Percentiles rank a stretch among this genome's conserved stretches.
phyloP scores from a whole-genome alignment of 306 rosid species.

The Coriaria nepalensis region DNA sequence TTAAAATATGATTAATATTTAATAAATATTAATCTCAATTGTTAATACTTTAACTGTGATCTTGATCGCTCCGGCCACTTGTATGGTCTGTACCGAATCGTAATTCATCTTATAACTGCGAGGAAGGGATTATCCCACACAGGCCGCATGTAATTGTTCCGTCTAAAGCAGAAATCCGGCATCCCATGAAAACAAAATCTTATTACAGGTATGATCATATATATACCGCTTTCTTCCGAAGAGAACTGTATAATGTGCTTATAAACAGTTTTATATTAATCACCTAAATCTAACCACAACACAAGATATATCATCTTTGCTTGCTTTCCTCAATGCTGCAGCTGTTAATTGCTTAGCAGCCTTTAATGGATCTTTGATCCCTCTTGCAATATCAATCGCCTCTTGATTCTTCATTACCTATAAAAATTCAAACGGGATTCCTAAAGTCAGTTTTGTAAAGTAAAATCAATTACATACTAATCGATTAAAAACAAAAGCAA shows the following conservation, averaged over 20 bases:
- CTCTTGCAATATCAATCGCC: constrained; percentile 72
- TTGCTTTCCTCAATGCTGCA: constrained; percentile 70
- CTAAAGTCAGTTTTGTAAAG: no score
- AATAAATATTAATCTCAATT: no score
- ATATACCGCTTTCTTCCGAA: constrained; percentile 7
- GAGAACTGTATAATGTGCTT: no score
- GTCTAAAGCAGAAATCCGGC: constrained; percentile 18
- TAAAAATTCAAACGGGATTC: background rate
- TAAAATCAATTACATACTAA: no score
- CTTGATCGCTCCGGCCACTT: no score
- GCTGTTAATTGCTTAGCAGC: constrained; percentile 70
- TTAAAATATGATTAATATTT: no score
- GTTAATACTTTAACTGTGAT: no score
- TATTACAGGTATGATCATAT: constrained; percentile 26
- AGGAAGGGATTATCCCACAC: constrained; percentile 17
- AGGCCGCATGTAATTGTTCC: constrained; percentile 18
- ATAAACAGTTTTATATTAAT: background rate
- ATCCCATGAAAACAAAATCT: constrained; percentile 20
- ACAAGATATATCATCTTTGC: constrained; percentile 88
- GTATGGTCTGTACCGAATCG: no score
- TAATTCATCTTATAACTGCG: no score
- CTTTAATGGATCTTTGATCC: constrained; percentile 48
- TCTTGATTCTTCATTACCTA: constrained; percentile 90
- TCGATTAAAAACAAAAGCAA: no score
- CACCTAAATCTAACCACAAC: constrained; percentile 65